Percentiles rank a stretch among this genome's conserved stretches.
phyloP scores from a whole-genome alignment of 2,329 filamentous ascomycete genomes.

The Colletotrichum sp. region DNA sequence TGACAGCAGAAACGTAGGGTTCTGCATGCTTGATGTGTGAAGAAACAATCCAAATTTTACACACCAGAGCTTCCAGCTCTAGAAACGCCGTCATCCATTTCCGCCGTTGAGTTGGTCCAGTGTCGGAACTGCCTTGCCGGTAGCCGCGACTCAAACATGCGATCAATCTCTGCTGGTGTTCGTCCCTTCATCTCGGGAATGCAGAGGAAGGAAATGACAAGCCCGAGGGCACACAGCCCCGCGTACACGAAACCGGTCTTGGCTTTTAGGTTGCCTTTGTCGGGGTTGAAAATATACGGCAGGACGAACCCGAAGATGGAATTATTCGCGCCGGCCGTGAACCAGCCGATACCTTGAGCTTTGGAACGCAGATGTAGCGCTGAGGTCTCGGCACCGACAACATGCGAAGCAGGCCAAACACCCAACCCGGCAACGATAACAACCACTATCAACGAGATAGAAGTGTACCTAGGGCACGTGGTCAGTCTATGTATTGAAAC shows the following conservation, averaged over 20 bases:
- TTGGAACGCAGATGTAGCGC: slow-evolving; percentile 46
- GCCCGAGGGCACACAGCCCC: slow-evolving; percentile 36
- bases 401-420: slow-evolving; percentile 47
- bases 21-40: neutral
- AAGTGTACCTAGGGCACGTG: slow-evolving; percentile 23
- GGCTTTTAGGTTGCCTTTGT: slow-evolving; percentile 38
- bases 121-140: slow-evolving; percentile 29
- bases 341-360: slow-evolving; percentile 47
- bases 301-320: slow-evolving; percentile 49
- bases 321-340: slow-evolving; percentile 41
- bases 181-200: slow-evolving; percentile 60
- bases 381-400: slow-evolving; percentile 45
- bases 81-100: neutral
- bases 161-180: slow-evolving; percentile 51
- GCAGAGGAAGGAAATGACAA: slow-evolving; percentile 43
- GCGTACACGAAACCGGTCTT: slow-evolving; percentile 46
- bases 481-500: neutral
- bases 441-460: slow-evolving; percentile 45
- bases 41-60: neutral
- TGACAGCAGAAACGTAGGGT: neutral
- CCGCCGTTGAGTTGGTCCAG: slow-evolving; percentile 8
- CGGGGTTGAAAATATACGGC: slow-evolving; percentile 54
- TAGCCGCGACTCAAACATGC: slow-evolving; percentile 34
- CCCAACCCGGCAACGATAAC: slow-evolving; percentile 45
- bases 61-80: neutral